Evolutionary conservation across 306 rosid genomes (phyloP).

Genomic region (Corylus avellana): DNA sequence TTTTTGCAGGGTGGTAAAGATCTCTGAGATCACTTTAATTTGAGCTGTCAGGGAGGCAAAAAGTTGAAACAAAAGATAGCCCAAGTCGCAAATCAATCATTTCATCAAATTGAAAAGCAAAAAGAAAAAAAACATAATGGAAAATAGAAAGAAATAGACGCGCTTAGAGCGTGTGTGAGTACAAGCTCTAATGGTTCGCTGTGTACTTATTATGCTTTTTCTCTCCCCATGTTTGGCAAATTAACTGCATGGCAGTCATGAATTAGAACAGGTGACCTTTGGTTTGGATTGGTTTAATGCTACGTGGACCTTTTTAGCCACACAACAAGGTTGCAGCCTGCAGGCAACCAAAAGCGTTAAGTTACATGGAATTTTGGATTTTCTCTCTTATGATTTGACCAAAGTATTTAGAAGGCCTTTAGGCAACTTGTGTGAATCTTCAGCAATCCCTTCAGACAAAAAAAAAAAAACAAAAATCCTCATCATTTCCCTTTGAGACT

Average conservation of each 20-base stretch:
- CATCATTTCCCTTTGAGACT: too few species aligned
- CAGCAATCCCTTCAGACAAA: too few species aligned
- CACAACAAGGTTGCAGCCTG: too few species aligned
- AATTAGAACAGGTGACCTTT: not conserved
- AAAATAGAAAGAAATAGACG: not conserved
- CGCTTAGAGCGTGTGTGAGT: not conserved
- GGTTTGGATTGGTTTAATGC: too few species aligned
- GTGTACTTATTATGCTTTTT: not conserved
- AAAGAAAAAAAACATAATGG: not conserved
- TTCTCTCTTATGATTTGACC: too few species aligned
- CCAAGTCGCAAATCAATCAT: conserved; percentile 12
- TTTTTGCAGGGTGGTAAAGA: conserved; percentile 28
- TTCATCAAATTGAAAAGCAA: conserved; percentile 16
- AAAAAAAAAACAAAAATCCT: too few species aligned
- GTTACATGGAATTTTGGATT: too few species aligned
- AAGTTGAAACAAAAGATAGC: conserved; percentile 23
- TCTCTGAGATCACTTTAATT: conserved; percentile 31
- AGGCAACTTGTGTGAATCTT: too few species aligned
- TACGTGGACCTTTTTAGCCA: too few species aligned
- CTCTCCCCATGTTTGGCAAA: not conserved
- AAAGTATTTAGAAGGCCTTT: too few species aligned
- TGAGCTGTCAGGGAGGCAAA: conserved; percentile 40
- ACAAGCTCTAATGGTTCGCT: not conserved
- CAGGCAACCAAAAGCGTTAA: not conserved
- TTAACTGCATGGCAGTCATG: not conserved